Evolutionary conservation across 2,329 filamentous ascomycete species (phyloP).

Genomic region (Tolypocladium cylindrosporum): DNA sequence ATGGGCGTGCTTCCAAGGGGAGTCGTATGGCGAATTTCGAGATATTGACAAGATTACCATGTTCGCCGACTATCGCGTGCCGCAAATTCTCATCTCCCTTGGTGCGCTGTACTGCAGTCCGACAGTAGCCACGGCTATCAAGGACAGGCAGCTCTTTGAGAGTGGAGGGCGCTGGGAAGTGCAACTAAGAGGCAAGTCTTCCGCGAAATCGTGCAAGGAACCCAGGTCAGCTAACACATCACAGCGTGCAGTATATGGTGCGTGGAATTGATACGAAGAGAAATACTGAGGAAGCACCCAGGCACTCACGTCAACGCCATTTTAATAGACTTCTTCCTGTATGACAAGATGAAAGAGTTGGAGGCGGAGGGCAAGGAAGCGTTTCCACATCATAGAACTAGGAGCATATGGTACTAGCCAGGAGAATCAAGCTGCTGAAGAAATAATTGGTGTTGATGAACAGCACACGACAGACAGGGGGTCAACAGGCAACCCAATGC

Average conservation of each 20-base stretch:
- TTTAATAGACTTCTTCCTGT: constrained; percentile 93
- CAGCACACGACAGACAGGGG: background rate
- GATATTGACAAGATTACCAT: constrained; percentile 97
- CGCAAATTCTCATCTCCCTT: constrained; percentile 79
- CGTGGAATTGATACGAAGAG: constrained; percentile 74
- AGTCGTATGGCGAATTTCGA: constrained; percentile 67
- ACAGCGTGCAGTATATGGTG: constrained; percentile 89
- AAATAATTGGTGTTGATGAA: background rate
- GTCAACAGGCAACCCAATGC: background rate
- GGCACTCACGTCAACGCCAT: constrained; percentile 72
- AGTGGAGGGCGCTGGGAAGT: constrained; percentile 72
- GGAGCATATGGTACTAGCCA: constrained; percentile 83
- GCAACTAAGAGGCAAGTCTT: constrained; percentile 62
- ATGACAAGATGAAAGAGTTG: constrained; percentile 83
- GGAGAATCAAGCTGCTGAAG: background rate
- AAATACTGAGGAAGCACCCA: constrained; percentile 67
- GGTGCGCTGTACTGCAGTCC: constrained; percentile 81
- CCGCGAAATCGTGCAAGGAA: background rate
- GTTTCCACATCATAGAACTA: constrained; percentile 72
- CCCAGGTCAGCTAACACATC: background rate
- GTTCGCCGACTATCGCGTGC: constrained; percentile 96
- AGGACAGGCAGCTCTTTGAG: constrained; percentile 52
- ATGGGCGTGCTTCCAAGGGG: constrained; percentile 89
- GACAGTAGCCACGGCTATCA: constrained; percentile 61
- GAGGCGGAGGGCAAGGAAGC: constrained; percentile 52